phyloP scores from a whole-genome alignment of 2,329 filamentous ascomycete species.

The Cercospora berteroae region DNA sequence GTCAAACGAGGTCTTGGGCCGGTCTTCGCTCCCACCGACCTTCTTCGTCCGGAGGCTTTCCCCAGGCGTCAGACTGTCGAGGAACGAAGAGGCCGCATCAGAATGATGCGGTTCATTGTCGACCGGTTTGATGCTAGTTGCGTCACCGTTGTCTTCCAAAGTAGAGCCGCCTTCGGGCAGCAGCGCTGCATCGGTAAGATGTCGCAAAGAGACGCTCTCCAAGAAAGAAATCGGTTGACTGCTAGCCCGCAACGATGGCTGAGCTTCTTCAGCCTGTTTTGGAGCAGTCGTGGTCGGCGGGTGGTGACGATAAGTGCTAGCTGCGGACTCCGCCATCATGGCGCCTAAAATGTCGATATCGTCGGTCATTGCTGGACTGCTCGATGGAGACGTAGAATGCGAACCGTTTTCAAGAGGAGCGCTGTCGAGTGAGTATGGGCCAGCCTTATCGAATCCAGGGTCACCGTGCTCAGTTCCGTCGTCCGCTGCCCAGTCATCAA shows the following conservation, averaged over 20 bases:
- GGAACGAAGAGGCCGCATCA: slow-evolving; percentile 4
- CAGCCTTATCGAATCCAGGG: neutral
- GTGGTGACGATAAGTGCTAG: neutral
- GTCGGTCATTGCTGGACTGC: neutral
- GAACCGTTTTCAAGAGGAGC: neutral
- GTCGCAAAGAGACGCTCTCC: slow-evolving; percentile 5
- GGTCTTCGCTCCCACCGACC: neutral
- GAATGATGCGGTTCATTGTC: neutral
- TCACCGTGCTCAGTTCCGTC: slow-evolving; percentile 4
- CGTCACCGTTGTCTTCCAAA: neutral
- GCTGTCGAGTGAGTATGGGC: neutral
- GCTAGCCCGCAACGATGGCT: neutral
- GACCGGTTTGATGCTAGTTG: neutral
- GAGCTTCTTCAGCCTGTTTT: neutral
- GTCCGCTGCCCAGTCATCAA: neutral
- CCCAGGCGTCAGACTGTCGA: neutral
- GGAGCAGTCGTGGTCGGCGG: neutral
- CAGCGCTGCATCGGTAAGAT: slow-evolving; percentile 5
- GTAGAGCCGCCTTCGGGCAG: neutral
- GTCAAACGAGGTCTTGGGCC: neutral
- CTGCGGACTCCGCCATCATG: slow-evolving; percentile 12
- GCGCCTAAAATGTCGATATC: slow-evolving; percentile 19
- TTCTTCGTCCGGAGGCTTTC: neutral
- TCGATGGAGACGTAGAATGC: neutral
- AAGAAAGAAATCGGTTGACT: neutral